Evolutionary conservation across 345 rosid species (phyloP).

Genomic region (Brassica cretica): DNA sequence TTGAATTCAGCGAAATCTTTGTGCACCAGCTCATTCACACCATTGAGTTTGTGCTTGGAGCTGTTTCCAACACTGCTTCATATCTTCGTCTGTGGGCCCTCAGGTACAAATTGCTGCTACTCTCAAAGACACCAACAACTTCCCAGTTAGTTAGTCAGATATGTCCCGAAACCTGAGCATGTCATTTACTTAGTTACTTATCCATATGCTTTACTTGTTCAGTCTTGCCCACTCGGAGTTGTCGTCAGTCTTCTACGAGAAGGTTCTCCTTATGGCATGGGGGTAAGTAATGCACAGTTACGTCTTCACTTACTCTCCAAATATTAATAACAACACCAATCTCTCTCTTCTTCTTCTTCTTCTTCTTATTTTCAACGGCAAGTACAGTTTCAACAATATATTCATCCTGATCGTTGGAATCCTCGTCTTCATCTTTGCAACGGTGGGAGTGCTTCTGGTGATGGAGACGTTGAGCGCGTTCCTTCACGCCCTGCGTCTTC

Average conservation of each 20-base stretch:
- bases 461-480: slow-evolving; percentile 99
- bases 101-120: slow-evolving; percentile 47
- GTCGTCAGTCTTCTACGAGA: slow-evolving; percentile 69
- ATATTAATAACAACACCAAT: background rate
- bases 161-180: background rate
- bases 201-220: slow-evolving; percentile 13
- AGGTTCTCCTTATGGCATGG: slow-evolving; percentile 84
- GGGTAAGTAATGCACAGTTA: slow-evolving; percentile 54
- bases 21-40: slow-evolving; percentile 97
- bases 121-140: background rate
- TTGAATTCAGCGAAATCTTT: slow-evolving; percentile 36
- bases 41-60: slow-evolving; percentile 96
- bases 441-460: slow-evolving; percentile 87
- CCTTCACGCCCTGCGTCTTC: slow-evolving; percentile 93
- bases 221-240: slow-evolving; percentile 68
- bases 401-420: slow-evolving; percentile 65
- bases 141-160: background rate
- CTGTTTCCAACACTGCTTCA: slow-evolving; percentile 97
- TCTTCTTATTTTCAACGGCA: background rate
- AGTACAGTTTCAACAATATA: slow-evolving; percentile 63
- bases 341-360: background rate
- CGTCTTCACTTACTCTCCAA: background rate
- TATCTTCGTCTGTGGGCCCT: slow-evolving; percentile 97
- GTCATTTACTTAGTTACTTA: background rate
- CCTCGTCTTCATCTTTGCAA: slow-evolving; percentile 73